Evolutionary conservation across 768 basidiomycete genomes (phyloP), one percentile per base, ranked within the genome.

Genomic region (Rhodotorula kratochvilovae): DNA sequence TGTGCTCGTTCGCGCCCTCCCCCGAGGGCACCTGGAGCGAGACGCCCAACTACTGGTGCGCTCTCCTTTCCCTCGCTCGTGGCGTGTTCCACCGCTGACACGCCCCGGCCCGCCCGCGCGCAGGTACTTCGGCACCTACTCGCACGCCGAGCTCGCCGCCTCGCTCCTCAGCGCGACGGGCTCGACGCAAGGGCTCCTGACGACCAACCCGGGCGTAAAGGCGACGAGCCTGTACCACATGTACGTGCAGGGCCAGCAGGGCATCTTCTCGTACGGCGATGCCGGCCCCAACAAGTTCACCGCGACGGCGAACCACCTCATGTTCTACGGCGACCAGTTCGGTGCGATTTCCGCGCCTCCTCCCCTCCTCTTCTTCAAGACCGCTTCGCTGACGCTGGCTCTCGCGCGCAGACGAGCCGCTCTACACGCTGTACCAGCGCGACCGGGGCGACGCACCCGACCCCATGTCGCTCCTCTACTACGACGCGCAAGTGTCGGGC

Each of bases 231-330:
- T 86, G 54, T 99, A 85, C 86, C 96, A 98, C 83, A 95, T 98
- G 87, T 89, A 89, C 79, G 62, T 71, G 15, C 63, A 65, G 19
- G 69, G 75, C n/a, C 55, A 56, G 46, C 73, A 76, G 61, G 68
- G 75, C 29, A 60, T 81, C 42, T 82, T 82, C 80, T 78, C 79
- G 73, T 82, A 81, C 72, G 80, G 80, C 64, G 92, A 93, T 80
- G 86, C 88, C 79, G 91, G 91, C 72, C 89, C 95, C 50, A 96
- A 95, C 87, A 98, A 96, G 83, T 98, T 84, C 81, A 90, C 91
- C 29, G 85, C 93, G 23, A 98, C 93, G 45, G 94, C 96, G 71
- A 98, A 98, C 82, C 79, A 85, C 68, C 85, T 98, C 83, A 78
- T 95, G 67, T 85, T 91, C 76, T 94, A 91, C 80, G 89, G 86